Base-by-base conservation (phyloP, 495 filamentous ascomycete species). In the Aspergillus ostianus region DNA sequence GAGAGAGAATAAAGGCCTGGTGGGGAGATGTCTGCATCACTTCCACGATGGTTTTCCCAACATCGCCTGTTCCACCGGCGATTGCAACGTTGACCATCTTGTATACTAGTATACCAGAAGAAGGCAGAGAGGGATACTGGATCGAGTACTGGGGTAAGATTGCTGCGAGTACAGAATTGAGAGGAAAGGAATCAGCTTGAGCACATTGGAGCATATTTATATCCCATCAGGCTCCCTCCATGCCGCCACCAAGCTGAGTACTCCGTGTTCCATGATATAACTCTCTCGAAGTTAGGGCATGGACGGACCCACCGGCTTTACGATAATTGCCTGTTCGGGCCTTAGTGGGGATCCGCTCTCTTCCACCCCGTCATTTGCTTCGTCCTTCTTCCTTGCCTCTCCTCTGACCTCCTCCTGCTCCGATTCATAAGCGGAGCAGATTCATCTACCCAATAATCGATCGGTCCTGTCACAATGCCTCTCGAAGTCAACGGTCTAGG, bases 31-130 rank as follows among this genome's bases (percentile, higher is more conserved):
- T 47, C 4, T 66, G 47, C 4, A 69, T 18, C 32, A 78, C 73
- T 6, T 80, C 78, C 20, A 80, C 68, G 30, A 80, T 70, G 21
- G 73, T 70, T 18, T 72, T 67, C 15, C 79, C 77, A 17, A 82
- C 53, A 53, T 64, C 67, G 1, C 73, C 75, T 29, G 76, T 77
- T 7, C 79, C 77, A 8, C 79, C 77, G 20, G 77, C 74, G 46
- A 82, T 67, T 18, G 77, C 77, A 52, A 82, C 64, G 32, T 67
- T 62, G 7, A 70, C 65, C 78, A 81, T 81, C 20, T 18, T 57
- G 47, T 51, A 49, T 49, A 10, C 13, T 21, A 15, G 46, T 1
- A 48, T 48, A 48, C 20, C n/a, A 12, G 30, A 8, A 48, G 46
- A 18, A 47, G 46, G 46, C 7, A 47, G 20, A 47, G 4, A 1